Conservation (phyloP, 345 rosid genomes). For the Excoecaria cochinchinensis region DNA sequence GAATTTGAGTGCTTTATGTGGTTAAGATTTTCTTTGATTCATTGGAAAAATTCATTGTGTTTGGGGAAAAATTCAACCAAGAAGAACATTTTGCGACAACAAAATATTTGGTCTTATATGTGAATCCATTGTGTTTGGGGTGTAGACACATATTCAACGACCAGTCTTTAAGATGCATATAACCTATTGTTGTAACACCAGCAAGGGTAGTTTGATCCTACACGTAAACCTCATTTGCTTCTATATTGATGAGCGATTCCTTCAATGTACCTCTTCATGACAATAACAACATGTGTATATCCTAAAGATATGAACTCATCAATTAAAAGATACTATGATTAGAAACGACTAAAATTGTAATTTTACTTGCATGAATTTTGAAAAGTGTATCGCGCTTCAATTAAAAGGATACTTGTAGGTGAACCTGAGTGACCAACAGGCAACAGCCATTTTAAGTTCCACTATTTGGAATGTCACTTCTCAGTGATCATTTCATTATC, state of each 20-base stretch:
- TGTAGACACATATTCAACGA: not conserved
- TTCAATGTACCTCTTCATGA: not conserved
- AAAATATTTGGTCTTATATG: not conserved
- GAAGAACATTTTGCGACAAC: not conserved
- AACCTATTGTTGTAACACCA: not conserved
- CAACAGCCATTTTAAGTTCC: not conserved
- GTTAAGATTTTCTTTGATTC: not conserved
- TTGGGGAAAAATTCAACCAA: not conserved
- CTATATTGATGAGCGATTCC: not conserved
- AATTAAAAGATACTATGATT: not conserved
- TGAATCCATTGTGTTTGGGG: not conserved
- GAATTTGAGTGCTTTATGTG: not conserved
- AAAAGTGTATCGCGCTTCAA: not conserved
- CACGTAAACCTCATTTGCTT: not conserved
- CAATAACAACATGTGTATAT: not conserved
- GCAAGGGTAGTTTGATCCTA: not conserved
- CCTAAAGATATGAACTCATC: not conserved
- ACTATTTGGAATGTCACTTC: not conserved
- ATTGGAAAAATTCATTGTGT: too few species aligned
- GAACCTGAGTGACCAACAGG: not conserved
- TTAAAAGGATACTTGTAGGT: not conserved
- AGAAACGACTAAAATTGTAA: not conserved
- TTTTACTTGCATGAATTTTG: not conserved
- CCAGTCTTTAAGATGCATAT: not conserved
- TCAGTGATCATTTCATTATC: not conserved